phyloP scores from a whole-genome alignment of 2,329 filamentous ascomycete genomes.

The Aspergillus versicolor region DNA sequence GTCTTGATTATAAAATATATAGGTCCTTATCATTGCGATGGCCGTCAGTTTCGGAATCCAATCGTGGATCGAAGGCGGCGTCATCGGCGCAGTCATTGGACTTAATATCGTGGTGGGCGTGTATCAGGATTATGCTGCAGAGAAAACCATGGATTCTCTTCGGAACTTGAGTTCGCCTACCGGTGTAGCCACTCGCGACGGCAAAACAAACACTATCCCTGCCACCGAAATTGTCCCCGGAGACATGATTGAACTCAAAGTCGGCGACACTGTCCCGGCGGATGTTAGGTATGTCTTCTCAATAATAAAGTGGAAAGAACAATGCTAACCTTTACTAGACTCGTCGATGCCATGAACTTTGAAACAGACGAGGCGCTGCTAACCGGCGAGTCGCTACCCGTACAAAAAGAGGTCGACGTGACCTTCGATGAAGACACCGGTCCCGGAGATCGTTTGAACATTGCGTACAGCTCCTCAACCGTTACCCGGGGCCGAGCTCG shows the following conservation, averaged over 20 bases:
- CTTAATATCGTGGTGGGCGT: slow-evolving; percentile 61
- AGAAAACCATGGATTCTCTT: slow-evolving; percentile 62
- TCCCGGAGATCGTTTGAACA: slow-evolving; percentile 60
- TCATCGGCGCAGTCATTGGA: slow-evolving; percentile 59
- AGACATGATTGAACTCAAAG: slow-evolving; percentile 57
- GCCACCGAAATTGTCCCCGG: slow-evolving; percentile 62
- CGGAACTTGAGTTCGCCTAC: slow-evolving; percentile 58
- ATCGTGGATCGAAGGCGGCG: slow-evolving; percentile 60
- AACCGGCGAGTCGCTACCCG: slow-evolving; percentile 62
- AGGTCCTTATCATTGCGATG: slow-evolving; percentile 78
- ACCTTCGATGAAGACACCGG: slow-evolving; percentile 53
- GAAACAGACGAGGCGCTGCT: slow-evolving; percentile 70
- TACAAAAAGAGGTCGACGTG: slow-evolving; percentile 51
- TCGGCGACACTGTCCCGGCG: slow-evolving; percentile 63
- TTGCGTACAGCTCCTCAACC: slow-evolving; percentile 62
- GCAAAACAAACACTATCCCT: slow-evolving; percentile 54
- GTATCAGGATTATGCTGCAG: slow-evolving; percentile 61
- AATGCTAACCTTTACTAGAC: slow-evolving; percentile 39
- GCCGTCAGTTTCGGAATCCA: slow-evolving; percentile 59
- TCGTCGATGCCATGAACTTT: slow-evolving; percentile 66
- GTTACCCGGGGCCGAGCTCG: slow-evolving; percentile 61
- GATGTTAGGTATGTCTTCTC: slow-evolving; percentile 53
- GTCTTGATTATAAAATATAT: slow-evolving; percentile 20
- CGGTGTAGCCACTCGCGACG: slow-evolving; percentile 58
- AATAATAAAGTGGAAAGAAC: too few species aligned